Base-by-base conservation (phyloP, 495 filamentous ascomycete species). In the Annulohypoxylon moriforme region DNA sequence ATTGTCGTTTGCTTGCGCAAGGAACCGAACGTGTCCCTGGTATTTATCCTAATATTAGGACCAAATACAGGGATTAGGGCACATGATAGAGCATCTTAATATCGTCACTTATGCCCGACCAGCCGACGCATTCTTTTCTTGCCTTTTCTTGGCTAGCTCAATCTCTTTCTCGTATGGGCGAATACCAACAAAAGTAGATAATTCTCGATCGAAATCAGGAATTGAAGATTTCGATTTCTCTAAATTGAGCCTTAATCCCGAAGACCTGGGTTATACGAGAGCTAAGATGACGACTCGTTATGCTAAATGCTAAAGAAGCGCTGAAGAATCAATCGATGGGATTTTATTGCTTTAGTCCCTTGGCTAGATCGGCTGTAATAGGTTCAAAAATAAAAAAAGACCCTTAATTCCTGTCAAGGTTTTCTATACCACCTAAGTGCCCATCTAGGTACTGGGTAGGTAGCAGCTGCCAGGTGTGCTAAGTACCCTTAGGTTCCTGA, bases 61-160 rank as follows among this genome's bases (percentile, higher is more conserved):
- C 22, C 29, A 40, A 44, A 52, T 20, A 31, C 46, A 60, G 55
- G 55, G 55, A 18, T 44, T n/a, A 18, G 16, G n/a, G 24, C 38
- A 61, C 24, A 46, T 61, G 58, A 47, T 61, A 61, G 42, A 59
- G 36, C 18, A 46, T 47, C 14, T 18, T 67, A 42, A 50, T 60
- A 58, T 67, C 20, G 34, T 58, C 55, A 58, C 33, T 58, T 40
- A 58, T 58, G 33, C 55, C 16, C 55, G 20, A 58, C 55, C 20
- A 18, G 34, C 27, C 55, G 13, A 58, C 55, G 22, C 33, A 22
- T 31, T 24, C 36, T n/a, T 40, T 40, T 40, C 36, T 40, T 40
- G 36, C 13, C 10, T 18, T 58, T 14, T 58, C 55, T 40, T 25
- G 52, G 27, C 29, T 56, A 56, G 31, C 31, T 29, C 52, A 56